Conservation (phyloP, 352 stramenopile genomes). For the Thalassiosira mediterranea region DNA sequence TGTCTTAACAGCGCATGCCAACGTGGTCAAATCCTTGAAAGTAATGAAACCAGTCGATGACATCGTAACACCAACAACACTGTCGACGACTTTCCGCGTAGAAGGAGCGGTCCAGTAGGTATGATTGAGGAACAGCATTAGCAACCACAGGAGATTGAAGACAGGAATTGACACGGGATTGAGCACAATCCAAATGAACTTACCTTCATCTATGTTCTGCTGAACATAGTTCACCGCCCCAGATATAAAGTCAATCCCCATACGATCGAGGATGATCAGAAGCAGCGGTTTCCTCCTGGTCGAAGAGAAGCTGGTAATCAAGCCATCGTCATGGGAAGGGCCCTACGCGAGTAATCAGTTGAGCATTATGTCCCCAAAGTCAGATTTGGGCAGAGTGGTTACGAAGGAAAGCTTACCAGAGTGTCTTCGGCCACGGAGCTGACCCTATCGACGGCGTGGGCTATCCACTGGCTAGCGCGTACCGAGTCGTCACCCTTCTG, state of each 20-base stretch:
- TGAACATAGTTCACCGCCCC: conserved; percentile 42
- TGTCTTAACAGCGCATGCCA: conserved; percentile 68
- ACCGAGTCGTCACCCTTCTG: conserved; percentile 47
- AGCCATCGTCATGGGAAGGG: conserved; percentile 43
- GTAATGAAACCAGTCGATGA: conserved; percentile 84
- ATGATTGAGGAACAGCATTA: too few relatives aligned
- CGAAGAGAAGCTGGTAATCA: conserved; percentile 48
- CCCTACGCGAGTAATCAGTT: too few relatives aligned
- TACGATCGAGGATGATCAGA: conserved; percentile 41
- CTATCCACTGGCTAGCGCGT: conserved; percentile 54
- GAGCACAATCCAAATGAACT: too few relatives aligned
- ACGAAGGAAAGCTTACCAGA: too few relatives aligned
- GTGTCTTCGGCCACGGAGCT: conserved; percentile 27
- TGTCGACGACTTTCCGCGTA: conserved; percentile 59
- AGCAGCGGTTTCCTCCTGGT: conserved; percentile 45
- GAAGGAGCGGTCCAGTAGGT: too few relatives aligned
- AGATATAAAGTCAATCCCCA: conserved; percentile 56
- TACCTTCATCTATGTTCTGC: conserved; percentile 57
- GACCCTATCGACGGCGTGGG: conserved; percentile 50
- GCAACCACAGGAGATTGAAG: too few relatives aligned
- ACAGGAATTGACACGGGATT: too few relatives aligned
- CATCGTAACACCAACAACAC: conserved; percentile 66
- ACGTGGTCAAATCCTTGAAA: conserved; percentile 76
- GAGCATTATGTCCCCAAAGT: too few relatives aligned
- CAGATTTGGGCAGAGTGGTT: too few relatives aligned